Evolutionary conservation across 2,329 filamentous ascomycete species (phyloP).

Genomic region (Aspergillus alliaceus): DNA sequence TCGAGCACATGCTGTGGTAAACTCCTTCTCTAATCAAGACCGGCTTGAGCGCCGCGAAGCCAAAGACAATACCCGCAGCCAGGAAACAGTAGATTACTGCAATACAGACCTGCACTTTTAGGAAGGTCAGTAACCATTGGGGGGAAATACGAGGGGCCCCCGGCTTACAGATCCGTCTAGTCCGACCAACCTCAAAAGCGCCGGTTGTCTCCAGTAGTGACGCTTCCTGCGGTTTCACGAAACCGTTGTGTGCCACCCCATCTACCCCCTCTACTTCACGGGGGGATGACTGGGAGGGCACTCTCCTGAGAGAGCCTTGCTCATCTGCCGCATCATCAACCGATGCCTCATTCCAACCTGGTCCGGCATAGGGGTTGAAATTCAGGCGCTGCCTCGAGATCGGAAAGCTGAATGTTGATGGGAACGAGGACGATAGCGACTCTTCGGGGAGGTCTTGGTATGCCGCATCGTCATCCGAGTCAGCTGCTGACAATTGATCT

Average conservation of each 20-base stretch:
- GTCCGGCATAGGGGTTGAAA: conserved; percentile 44
- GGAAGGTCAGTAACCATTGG: conserved; percentile 6
- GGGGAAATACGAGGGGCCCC: not conserved
- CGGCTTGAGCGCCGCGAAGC: conserved; percentile 80
- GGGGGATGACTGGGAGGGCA: conserved; percentile 22
- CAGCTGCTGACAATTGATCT: conserved; percentile 17
- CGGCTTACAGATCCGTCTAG: conserved; percentile 53
- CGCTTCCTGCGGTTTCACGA: conserved; percentile 17
- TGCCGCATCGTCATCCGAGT: conserved; percentile 25
- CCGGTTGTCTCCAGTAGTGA: conserved; percentile 29
- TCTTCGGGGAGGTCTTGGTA: conserved; percentile 33
- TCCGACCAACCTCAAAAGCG: conserved; percentile 56
- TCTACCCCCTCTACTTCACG: conserved; percentile 13
- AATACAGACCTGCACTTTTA: conserved; percentile 65
- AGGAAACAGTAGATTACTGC: conserved; percentile 74
- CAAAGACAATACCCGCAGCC: conserved; percentile 77
- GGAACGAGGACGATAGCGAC: conserved; percentile 35
- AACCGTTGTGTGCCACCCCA: conserved; percentile 8
- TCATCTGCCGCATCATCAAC: conserved; percentile 31
- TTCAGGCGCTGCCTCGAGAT: conserved; percentile 34
- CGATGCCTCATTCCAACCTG: conserved; percentile 35
- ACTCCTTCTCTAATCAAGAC: conserved; percentile 73
- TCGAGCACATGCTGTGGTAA: conserved; percentile 64
- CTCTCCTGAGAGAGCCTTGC: conserved; percentile 20
- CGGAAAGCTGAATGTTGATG: conserved; percentile 29